A percentile compares a stretch with the other conserved stretches of the same genome.
These are phyloP conservation scores for Flaveria trinervia DNA, from an alignment of 129 eudicot species.

Conservation along the genomic window DNA sequence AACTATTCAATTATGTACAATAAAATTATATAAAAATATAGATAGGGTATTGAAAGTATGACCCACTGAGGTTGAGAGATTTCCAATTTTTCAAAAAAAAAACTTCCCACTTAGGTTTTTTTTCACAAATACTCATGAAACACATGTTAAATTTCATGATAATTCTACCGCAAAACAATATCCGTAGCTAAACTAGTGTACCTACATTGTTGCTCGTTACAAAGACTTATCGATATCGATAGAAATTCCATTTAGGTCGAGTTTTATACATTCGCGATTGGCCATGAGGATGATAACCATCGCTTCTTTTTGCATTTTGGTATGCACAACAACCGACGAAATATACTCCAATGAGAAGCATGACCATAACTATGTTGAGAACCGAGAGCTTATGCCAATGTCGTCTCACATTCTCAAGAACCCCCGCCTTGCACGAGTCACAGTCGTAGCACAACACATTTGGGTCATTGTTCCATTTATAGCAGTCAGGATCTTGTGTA, in stretches of 20 bases:
- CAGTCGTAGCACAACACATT: conserved; percentile 73
- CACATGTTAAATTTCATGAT: not conserved
- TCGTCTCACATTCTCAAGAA: conserved; percentile 60
- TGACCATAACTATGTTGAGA: conserved; percentile 63
- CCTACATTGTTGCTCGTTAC: not conserved
- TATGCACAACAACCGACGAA: conserved; percentile 88
- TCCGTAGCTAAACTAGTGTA: not conserved
- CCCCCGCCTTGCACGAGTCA: conserved; percentile 94
- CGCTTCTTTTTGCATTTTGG: conserved; percentile 63
- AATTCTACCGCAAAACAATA: not conserved
- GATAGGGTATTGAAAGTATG: too few species aligned
- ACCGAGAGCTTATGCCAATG: conserved; percentile 82
- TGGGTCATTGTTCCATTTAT: conserved; percentile 77
- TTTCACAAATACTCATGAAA: not conserved
- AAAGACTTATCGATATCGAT: conserved; percentile 54
- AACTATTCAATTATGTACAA: too few species aligned
- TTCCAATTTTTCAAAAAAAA: too few species aligned
- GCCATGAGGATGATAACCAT: conserved; percentile 54
- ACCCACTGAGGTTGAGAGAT: too few species aligned
- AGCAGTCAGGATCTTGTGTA: conserved; percentile 77
- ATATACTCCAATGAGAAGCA: conserved; percentile 72
- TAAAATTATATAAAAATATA: too few species aligned
- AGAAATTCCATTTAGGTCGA: conserved; percentile 76
- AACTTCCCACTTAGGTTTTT: too few species aligned
- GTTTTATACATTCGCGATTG: conserved; percentile 63